Evolutionary conservation across 2,329 filamentous ascomycete species (phyloP).

Genomic region (Aspergillus fischeri): DNA sequence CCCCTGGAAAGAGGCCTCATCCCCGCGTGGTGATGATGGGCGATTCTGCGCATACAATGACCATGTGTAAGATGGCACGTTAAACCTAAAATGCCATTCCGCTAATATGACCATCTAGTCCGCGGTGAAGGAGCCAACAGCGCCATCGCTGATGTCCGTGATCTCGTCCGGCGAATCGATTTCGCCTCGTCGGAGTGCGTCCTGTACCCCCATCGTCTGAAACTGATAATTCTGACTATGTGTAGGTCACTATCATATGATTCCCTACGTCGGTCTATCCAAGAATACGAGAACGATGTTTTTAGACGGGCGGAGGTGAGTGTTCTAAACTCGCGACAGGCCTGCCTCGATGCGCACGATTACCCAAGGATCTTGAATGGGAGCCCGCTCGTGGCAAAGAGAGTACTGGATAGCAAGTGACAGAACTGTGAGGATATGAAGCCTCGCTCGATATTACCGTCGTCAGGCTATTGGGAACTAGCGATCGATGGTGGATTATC

Average conservation of each 20-base stretch:
- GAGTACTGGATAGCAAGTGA: slow-evolving; percentile 17
- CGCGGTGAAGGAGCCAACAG: slow-evolving; percentile 58
- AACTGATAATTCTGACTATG: not conserved
- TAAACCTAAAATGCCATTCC: not conserved
- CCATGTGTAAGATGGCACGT: slow-evolving; percentile 50
- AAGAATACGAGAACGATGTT: slow-evolving; percentile 44
- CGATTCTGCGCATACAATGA: slow-evolving; percentile 56
- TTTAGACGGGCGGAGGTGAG: slow-evolving; percentile 43
- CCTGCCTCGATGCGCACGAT: slow-evolving; percentile 54
- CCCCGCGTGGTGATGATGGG: slow-evolving; percentile 49
- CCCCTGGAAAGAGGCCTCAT: slow-evolving; percentile 31
- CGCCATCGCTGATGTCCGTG: slow-evolving; percentile 50
- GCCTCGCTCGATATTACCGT: too few relatives aligned
- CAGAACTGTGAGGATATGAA: too few relatives aligned
- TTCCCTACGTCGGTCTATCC: slow-evolving; percentile 10
- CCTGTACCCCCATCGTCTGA: not conserved
- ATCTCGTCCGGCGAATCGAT: slow-evolving; percentile 37
- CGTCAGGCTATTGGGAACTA: too few relatives aligned
- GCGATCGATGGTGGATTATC: too few relatives aligned
- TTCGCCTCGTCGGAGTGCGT: slow-evolving; percentile 3
- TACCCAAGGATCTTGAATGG: slow-evolving; percentile 41
- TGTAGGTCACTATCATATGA: slow-evolving; percentile 11
- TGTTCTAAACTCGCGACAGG: slow-evolving; percentile 49
- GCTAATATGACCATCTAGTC: slow-evolving; percentile 34
- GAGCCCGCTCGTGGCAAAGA: slow-evolving; percentile 37